Evolutionary conservation across 495 filamentous ascomycete genomes (phyloP), one percentile per base, ranked within the genome.

Genomic region (Stereocaulon alpinum): DNA sequence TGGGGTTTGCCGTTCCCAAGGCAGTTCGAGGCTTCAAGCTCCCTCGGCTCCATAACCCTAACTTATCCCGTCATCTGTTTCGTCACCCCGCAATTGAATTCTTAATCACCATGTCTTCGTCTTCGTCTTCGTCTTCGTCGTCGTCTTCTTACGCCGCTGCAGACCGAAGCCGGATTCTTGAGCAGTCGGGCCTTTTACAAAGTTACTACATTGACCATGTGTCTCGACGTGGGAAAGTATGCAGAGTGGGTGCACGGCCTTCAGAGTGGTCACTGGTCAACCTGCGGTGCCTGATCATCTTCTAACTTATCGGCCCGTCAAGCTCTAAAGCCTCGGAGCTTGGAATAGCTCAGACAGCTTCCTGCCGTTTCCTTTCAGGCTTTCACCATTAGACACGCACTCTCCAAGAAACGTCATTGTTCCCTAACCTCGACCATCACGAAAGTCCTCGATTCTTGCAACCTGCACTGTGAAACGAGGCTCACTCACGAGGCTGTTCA

Each of bases 241-340:
- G 30, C 49, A 34, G 17, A 52, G n/a, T 11, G 17, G 30, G 30
- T 32, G 34, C 30, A 34, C 48, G 30, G 48, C 48, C 30, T n/a
- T n/a, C n/a, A 32, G 15, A 30, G 29, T 51, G 10, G 27, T 32
- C n/a, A 37, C n/a, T 51, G 10, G n/a, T 30, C n/a, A 37, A 32
- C 49, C 49, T 52, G 17, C 49, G n/a, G 49, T 34, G 49, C 49
- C 49, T 52, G 49, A 52, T 52, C 29, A 34, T 52, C 49, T 32
- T 52, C 30, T 37, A n/a, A n/a, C n/a, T n/a, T n/a, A 37, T 37
- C 49, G 49, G 49, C 30, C 49, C 29, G 49, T 52, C 30, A 17
- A 52, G 49, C 29, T 52, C 7, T 10, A 52, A 22, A 14, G 29
- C 49, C 34, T 37, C 24, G 24, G 24, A 24, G 24, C 24, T 24